Conservation (phyloP, 331 rosid species). For the Acacia pycnantha region DNA sequence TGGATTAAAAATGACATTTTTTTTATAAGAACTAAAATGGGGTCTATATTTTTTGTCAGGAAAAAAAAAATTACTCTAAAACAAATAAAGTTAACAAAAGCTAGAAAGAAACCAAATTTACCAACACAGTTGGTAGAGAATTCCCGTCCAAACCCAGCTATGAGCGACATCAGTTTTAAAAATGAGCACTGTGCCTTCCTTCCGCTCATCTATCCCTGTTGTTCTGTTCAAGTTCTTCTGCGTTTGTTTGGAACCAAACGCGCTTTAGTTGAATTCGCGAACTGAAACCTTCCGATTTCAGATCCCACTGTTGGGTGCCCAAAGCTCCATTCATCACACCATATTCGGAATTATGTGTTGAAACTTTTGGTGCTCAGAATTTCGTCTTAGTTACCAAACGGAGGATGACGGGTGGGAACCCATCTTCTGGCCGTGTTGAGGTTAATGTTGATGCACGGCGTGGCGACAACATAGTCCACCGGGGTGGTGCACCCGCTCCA, state of each 20-base stretch:
- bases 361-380: not conserved
- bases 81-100: too few species aligned
- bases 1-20: too few species aligned
- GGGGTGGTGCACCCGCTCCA: not conserved
- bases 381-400: not conserved
- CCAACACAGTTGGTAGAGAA: not conserved
- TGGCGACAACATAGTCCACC: conserved; percentile 18
- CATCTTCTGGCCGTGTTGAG: conserved; percentile 27
- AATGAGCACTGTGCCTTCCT: not conserved
- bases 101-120: not conserved
- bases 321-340: not conserved
- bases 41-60: too few species aligned
- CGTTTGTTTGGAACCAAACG: not conserved
- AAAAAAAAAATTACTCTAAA: too few species aligned
- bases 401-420: conserved; percentile 32
- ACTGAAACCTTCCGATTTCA: not conserved
- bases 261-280: not conserved
- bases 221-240: not conserved
- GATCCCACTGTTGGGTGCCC: not conserved
- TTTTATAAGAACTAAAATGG: too few species aligned
- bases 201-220: not conserved
- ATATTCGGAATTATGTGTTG: not conserved
- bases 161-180: not conserved
- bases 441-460: conserved; percentile 36
- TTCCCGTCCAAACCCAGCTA: not conserved